Percentiles rank a stretch among this genome's conserved stretches.
Conservation (phyloP, 164 flowering plant genomes). For the Stephania yunnanensis region DNA sequence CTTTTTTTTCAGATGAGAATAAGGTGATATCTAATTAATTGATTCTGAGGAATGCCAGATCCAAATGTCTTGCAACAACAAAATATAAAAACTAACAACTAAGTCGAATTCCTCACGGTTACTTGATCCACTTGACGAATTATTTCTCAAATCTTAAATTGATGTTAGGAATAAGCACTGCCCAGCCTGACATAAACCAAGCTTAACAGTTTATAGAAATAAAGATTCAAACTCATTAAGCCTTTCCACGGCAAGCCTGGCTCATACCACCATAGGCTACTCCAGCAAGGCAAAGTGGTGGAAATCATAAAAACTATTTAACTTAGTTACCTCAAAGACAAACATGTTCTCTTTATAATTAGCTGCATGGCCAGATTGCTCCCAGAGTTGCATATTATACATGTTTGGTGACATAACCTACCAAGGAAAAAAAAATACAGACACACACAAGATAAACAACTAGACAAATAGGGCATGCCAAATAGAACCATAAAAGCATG, state of each 20-base stretch:
- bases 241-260: too few species aligned
- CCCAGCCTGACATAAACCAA: not conserved
- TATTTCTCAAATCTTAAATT: too few species aligned
- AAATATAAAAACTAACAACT: too few species aligned
- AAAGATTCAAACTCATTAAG: not conserved
- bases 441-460: not conserved
- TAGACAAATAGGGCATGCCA: not conserved
- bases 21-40: not conserved
- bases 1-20: too few species aligned
- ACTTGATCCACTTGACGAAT: too few species aligned
- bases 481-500: not conserved
- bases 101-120: too few species aligned
- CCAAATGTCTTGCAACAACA: not conserved
- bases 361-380: slow-evolving; percentile 96
- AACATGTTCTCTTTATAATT: slow-evolving; percentile 98
- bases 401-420: slow-evolving; percentile 91
- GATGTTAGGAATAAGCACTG: not conserved
- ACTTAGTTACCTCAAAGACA: slow-evolving; percentile 66
- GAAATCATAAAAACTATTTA: not conserved
- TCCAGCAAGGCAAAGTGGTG: not conserved
- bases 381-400: slow-evolving; percentile 98
- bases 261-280: too few species aligned
- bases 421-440: slow-evolving; percentile 11
- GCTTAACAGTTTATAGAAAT: not conserved
- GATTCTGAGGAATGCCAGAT: not conserved